Percentiles rank a stretch among this genome's conserved stretches.
Conservation (phyloP, 148 eudicot genomes). For the Spergularia bocconei region DNA sequence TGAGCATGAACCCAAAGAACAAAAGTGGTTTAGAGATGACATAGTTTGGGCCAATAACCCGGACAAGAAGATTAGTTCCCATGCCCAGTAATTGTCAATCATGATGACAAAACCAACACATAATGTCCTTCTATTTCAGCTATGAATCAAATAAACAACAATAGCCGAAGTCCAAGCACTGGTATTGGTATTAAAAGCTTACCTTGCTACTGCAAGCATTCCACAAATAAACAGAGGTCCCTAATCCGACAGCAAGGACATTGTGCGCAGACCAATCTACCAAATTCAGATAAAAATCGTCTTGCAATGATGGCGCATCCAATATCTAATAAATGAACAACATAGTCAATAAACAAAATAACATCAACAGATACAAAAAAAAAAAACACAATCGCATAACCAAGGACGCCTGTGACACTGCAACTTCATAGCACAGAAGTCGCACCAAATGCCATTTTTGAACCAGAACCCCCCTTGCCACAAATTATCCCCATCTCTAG, state of each 20-base stretch:
- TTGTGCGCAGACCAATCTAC: conserved; percentile 91
- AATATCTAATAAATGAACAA: conserved; percentile 48
- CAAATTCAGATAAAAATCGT: conserved; percentile 90
- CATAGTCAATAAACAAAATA: neutral
- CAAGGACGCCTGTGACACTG: neutral
- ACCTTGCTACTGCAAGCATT: conserved; percentile 98
- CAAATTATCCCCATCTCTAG: neutral
- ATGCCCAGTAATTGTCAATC: neutral
- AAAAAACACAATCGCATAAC: neutral
- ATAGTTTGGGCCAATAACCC: neutral
- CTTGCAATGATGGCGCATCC: conserved; percentile 97
- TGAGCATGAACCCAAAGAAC: neutral
- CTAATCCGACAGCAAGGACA: conserved; percentile 85
- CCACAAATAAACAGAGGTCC: conserved; percentile 85
- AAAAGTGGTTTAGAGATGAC: neutral
- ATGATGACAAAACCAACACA: too few relatives aligned
- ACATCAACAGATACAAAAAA: neutral
- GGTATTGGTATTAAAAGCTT: neutral
- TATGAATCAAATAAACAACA: neutral
- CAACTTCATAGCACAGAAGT: neutral
- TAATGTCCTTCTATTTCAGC: neutral
- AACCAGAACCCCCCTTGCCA: neutral
- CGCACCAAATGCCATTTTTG: neutral
- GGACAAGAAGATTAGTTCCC: neutral
- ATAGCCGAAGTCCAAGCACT: neutral